Evolutionary conservation across 2,329 filamentous ascomycete genomes (phyloP), one percentile per base, ranked within the genome.

Genomic region (Leptographium procerum): DNA sequence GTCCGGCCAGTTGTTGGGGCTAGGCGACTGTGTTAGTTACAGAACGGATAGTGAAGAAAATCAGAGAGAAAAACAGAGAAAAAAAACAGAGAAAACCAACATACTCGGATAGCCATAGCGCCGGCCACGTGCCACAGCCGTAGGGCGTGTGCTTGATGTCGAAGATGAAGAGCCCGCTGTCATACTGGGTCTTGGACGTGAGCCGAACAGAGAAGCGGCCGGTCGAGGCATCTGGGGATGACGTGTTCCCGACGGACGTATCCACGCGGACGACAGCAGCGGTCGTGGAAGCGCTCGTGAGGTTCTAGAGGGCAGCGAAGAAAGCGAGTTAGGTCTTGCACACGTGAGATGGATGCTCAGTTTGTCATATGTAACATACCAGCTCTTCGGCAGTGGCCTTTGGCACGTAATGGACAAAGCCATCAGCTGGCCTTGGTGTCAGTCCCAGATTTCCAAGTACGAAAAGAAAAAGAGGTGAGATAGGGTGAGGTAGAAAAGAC

Each of bases 101-200:
- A 7, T 52, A 65, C 63, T 88, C 85, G 0, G 76, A 75, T 8
- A 88, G 73, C 85, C 85, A 88, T 13, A 88, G 75, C 0, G 85
- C 78, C 2, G 83, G 82, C 85, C 82, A 87, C 26, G 78, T 82
- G 4, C 76, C 82, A 65, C 84, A 87, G 48, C 82, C 84, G 64
- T 75, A 80, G 0, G 84, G 84, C 0, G 80, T 80, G 69, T 86
- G 84, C 61, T 78, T 75, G 62, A 87, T 74, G 65, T 87, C 83
- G 65, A 87, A 87, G 65, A 87, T 72, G 70, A 86, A 87, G n/a
- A 87, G 77, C 0, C 84, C 84, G n/a, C 67, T 70, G 65, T 82
- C 69, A 69, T 85, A 87, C 51, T 78, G 78, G 51, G 69, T 73
- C 65, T 81, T 84, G 40, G 83, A 86, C 61, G 81, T 76, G 58